Base-by-base conservation (phyloP, 208 protist species). In the Leishmania guyanensis region DNA sequence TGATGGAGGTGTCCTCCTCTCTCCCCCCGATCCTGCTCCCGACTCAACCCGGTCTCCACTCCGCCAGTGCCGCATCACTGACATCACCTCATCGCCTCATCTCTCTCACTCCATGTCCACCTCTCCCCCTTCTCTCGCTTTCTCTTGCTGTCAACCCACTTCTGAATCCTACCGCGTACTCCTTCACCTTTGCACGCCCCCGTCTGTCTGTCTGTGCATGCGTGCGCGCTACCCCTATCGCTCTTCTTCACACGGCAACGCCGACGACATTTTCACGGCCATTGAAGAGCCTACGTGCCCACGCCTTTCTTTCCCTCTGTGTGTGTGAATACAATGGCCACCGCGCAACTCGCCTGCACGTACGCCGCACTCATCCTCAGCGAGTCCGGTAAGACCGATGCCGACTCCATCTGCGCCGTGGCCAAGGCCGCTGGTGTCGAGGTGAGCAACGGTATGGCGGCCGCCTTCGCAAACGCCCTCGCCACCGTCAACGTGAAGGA, bases 281-380 rank as follows among this genome's bases (percentile, higher is more conserved):
- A 20, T 69, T 9, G 3, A 8, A 29, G 26, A 51, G 70, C 62
- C 36, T 54, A 80, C 29, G 69, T 36, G 58, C 20, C 64, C 54
- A 60, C 46, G 16, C 29, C 17, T 56, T 36, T 22, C 3, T 17
- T 51, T 62, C 39, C 6, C 33, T 51, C 33, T 71, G 36, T 72
- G 66, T 50, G 39, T 33, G 39, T 50, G 51, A 46, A 2, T 33
- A 50, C 43, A 2, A 88, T 78, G 78, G 51, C 78, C 29, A 94
- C 79, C 77, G 84, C 91, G 74, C 96, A 98, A 88, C 94, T 98
- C 73, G 97, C 97, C n/a, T 99, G 97, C 92, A 92, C 92, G 33
- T 99, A 99, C 93, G 94, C 98, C 84, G 92, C 96, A 75, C 90
- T 99, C 73, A 95, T 99, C 87, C 94, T 99, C 58, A 90, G 91